Percentiles rank a stretch among this genome's conserved stretches.
Conservation (phyloP, 768 basidiomycete genomes). For the Sarcomyxa edulis region DNA sequence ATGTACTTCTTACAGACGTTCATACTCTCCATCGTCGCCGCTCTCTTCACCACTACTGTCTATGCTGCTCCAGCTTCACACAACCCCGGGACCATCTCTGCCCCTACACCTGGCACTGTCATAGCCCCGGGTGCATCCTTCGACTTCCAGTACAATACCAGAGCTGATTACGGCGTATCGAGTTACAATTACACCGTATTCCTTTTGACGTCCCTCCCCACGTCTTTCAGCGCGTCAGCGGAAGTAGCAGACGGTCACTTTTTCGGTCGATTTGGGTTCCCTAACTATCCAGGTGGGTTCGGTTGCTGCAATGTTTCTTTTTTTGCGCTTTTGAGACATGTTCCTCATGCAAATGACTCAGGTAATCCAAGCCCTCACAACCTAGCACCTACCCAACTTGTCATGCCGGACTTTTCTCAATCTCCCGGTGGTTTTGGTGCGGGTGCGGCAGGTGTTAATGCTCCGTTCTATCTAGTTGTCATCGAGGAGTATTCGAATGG, state of each 20-base stretch:
- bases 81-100: conserved; percentile 11
- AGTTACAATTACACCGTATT: conserved; percentile 37
- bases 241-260: conserved; percentile 32
- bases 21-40: too few relatives aligned
- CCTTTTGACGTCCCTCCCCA: conserved; percentile 27
- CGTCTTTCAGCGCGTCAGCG: conserved; percentile 17
- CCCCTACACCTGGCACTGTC: conserved; percentile 21
- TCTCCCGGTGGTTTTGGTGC: neutral
- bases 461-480: neutral
- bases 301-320: conserved; percentile 5
- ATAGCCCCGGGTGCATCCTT: conserved; percentile 36
- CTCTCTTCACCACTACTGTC: too few relatives aligned
- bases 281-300: conserved; percentile 40
- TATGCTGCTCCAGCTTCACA: too few relatives aligned
- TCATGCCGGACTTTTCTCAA: neutral
- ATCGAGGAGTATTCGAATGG: neutral
- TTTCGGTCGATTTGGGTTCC: conserved; percentile 37
- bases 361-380: conserved; percentile 36
- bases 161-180: conserved; percentile 36
- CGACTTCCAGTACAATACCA: conserved; percentile 31
- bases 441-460: neutral
- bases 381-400: conserved; percentile 28
- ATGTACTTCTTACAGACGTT: too few relatives aligned
- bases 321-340: neutral
- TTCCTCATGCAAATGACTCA: conserved; percentile 11